Evolutionary conservation across 306 rosid species (phyloP), one percentile per base, ranked within the genome.

Genomic region (Arachis hypogaea): DNA sequence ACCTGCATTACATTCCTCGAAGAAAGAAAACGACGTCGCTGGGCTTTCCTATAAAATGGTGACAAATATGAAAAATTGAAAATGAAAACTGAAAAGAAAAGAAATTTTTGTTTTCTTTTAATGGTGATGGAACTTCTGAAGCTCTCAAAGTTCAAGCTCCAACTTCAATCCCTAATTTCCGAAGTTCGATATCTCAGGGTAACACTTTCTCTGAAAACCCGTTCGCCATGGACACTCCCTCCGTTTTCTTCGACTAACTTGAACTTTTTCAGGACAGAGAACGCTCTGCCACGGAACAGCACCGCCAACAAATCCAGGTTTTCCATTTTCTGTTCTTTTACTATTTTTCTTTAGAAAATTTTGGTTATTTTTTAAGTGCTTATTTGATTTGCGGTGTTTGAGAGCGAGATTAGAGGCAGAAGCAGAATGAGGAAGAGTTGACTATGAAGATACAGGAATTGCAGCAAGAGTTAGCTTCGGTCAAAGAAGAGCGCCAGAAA

Each of bases 151-250:
- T 86, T 92, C 83, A 92, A 78, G 82, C 93, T 89, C 70, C 96
- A 84, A 72, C 86, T 92, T 52, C 93, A 81, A 68, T 51, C 93
- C 18, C 84, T 87, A 41, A 54, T 87, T 68, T 22, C 90, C 49
- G 96, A 92, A 86, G 85, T 86, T 82, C 87, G 88, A 54, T 90
- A 86, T 40, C 91, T 89, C 72, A 76, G 85, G 86, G 97, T 92
- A 82, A 74, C 62, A 3, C n/a, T 81, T 81, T 30, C 71, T 55
- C 47, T 67, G 33, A 28, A 33, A 33, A 46, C 36, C 30, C 40
- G 10, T 38, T 56, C 36, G 7, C 52, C 50, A n/a, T 66, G 2
- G n/a, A 16, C 69, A 14, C 38, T 67, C 65, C 22, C 72, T 51
- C 9, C 42, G 44, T 44, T 63, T 64, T 66, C 45, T 72, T 62